These are phyloP conservation scores for Phascolomyces articulosus DNA, from an alignment of 371 early-diverging fungal genomes.

Conservation along the genomic window DNA sequence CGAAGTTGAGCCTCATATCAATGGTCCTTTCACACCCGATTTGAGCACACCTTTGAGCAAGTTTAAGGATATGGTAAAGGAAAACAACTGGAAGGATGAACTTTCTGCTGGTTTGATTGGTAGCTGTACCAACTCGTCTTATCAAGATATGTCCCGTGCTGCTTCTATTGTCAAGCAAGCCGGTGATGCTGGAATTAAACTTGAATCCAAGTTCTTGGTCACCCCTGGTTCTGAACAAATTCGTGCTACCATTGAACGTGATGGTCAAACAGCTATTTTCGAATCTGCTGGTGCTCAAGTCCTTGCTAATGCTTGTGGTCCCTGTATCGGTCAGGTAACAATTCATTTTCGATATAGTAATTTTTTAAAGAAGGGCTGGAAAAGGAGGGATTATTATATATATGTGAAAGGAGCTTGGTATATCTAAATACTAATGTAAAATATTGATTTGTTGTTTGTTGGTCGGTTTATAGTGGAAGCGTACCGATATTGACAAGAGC, in stretches of 20 bases:
- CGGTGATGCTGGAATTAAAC: conserved; percentile 74
- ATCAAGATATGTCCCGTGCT: conserved; percentile 95
- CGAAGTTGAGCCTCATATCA: conserved; percentile 92
- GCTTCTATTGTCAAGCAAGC: conserved; percentile 89
- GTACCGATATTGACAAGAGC: conserved; percentile 67
- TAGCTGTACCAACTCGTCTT: conserved; percentile 95
- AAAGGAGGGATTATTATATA: too few relatives aligned
- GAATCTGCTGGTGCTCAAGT: conserved; percentile 86
- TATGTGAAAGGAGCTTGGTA: too few relatives aligned
- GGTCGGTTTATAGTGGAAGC: conserved; percentile 88
- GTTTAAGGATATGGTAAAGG: conserved; percentile 73
- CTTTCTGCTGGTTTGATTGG: conserved; percentile 92
- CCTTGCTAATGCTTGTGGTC: conserved; percentile 89
- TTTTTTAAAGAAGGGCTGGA: too few relatives aligned
- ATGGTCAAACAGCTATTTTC: conserved; percentile 86
- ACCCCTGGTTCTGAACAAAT: conserved; percentile 98
- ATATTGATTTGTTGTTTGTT: too few relatives aligned
- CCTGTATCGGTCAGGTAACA: conserved; percentile 83
- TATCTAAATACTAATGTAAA: too few relatives aligned
- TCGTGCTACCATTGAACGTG: conserved; percentile 94
- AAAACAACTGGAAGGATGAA: conserved; percentile 89
- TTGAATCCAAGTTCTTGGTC: conserved; percentile 85
- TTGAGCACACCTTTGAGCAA: conserved; percentile 87
- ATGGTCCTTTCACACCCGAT: conserved; percentile 97
- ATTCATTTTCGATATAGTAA: too few relatives aligned